phyloP scores from a whole-genome alignment of 2,329 filamentous ascomycete species.

The Domatiomyces catenatus region DNA sequence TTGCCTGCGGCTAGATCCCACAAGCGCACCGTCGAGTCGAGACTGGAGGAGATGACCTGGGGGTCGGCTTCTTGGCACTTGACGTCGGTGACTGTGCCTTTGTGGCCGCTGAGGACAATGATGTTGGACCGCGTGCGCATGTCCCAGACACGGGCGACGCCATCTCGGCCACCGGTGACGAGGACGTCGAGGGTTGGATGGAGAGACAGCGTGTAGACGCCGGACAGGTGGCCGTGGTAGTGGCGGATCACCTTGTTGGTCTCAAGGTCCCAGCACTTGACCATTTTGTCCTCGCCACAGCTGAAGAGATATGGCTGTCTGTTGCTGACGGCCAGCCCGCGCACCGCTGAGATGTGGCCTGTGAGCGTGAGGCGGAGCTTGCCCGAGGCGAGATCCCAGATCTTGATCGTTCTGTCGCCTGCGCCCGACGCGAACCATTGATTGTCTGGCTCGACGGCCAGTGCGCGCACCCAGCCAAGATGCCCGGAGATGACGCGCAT shows the following conservation, averaged over 20 bases:
- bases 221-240: constrained; percentile 92
- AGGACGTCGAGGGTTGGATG: constrained; percentile 91
- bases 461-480: constrained; percentile 77
- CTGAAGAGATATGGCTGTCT: constrained; percentile 94
- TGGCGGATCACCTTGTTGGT: constrained; percentile 99
- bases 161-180: constrained; percentile 86
- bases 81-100: constrained; percentile 73
- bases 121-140: constrained; percentile 95
- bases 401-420: constrained; percentile 93
- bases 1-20: constrained; percentile 97
- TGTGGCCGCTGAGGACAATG: constrained; percentile 83
- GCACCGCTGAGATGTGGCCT: constrained; percentile 84
- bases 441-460: constrained; percentile 90
- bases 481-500: constrained; percentile 96
- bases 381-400: constrained; percentile 89
- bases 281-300: constrained; percentile 98
- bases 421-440: constrained; percentile 95
- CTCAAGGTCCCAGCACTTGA: constrained; percentile 98
- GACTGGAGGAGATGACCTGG: constrained; percentile 82
- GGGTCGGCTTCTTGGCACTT: constrained; percentile 93
- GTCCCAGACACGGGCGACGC: constrained; percentile 91
- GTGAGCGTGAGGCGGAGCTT: constrained; percentile 73
- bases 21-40: constrained; percentile 78
- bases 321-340: constrained; percentile 80
- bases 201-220: constrained; percentile 84